These are phyloP conservation scores for Ganoderma sinense DNA, from an alignment of 1,284 basidiomycete species.

Conservation along the genomic window DNA sequence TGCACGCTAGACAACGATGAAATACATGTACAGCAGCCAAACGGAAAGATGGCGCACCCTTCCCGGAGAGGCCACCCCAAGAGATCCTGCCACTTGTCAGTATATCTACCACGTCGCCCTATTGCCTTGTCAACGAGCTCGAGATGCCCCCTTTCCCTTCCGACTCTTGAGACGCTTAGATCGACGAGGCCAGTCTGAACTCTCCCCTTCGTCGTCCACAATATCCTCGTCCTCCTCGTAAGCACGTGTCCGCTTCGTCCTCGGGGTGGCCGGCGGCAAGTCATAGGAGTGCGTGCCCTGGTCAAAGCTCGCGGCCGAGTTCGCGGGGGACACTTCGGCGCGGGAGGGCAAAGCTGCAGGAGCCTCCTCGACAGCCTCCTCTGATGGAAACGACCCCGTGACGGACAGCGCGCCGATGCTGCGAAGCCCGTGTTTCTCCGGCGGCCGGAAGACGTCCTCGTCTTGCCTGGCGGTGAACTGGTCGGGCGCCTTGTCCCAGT, in stretches of 20 bases:
- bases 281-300: neutral
- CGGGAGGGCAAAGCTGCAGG: neutral
- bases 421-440: neutral
- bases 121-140: neutral
- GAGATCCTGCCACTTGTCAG: too few species aligned
- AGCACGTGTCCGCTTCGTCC: neutral
- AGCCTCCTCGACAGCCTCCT: neutral
- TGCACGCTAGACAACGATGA: too few species aligned
- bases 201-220: neutral
- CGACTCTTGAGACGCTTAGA: neutral
- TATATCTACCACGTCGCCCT: neutral
- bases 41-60: too few species aligned
- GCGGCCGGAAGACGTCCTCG: neutral
- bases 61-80: too few species aligned
- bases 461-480: neutral
- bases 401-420: neutral
- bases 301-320: neutral
- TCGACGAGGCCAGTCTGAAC: neutral
- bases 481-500: neutral
- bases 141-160: neutral
- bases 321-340: neutral
- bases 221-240: neutral
- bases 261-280: neutral
- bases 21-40: too few species aligned
- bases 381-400: neutral